These are phyloP conservation scores for Kodamaea suecica DNA, from an alignment of 1,139 yeast genomes.

Conservation along the genomic window DNA sequence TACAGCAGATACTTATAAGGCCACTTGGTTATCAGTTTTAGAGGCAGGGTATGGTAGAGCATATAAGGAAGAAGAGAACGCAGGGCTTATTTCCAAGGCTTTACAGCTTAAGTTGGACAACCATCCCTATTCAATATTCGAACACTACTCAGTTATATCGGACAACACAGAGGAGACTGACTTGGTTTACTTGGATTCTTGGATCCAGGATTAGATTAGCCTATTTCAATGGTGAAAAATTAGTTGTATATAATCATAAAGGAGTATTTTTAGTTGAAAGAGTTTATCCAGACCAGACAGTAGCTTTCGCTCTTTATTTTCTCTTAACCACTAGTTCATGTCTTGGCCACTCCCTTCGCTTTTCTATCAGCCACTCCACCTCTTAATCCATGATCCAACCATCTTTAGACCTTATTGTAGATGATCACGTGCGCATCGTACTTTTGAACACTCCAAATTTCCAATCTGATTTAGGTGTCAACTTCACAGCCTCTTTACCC, in stretches of 20 bases:
- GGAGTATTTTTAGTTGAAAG: no score
- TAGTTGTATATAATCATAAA: no score
- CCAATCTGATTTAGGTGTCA: no score
- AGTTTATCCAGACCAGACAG: no score
- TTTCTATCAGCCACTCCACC: no score
- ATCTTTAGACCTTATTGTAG: no score
- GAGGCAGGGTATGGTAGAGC: slow-evolving; percentile 57
- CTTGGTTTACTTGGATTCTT: slow-evolving; percentile 39
- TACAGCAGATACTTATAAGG: slow-evolving; percentile 52
- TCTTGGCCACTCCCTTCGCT: no score
- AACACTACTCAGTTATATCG: slow-evolving; percentile 31
- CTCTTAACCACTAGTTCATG: no score
- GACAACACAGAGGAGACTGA: slow-evolving; percentile 36
- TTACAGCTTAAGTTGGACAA: slow-evolving; percentile 15
- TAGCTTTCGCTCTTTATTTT: no score
- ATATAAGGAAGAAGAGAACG: slow-evolving; percentile 26
- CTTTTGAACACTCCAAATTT: slow-evolving; percentile 1
- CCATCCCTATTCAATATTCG: slow-evolving; percentile 33
- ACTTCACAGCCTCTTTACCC: no score
- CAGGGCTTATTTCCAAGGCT: slow-evolving; percentile 11
- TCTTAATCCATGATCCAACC: no score
- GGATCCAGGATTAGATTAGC: slow-evolving; percentile 27
- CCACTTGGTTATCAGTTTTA: slow-evolving; percentile 58
- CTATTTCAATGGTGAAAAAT: not conserved
- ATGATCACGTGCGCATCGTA: no score